Conservation (phyloP, 2,329 filamentous ascomycete genomes). For the Coleophoma crateriformis region DNA sequence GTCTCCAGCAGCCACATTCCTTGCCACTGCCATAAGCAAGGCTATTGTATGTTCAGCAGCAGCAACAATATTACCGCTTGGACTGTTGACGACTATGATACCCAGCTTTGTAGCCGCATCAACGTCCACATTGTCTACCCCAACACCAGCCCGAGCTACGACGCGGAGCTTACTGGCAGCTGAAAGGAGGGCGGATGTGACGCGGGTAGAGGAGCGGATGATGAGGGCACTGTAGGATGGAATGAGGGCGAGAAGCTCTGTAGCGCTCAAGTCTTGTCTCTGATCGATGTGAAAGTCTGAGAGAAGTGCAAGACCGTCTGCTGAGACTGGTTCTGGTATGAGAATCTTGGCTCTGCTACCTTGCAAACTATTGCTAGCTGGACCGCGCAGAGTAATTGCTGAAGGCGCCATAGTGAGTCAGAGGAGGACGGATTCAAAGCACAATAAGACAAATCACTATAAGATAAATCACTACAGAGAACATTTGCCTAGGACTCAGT, state of each 20-base stretch:
- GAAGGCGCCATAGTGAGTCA: constrained; percentile 18
- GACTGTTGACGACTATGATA: constrained; percentile 76
- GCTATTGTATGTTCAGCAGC: constrained; percentile 76
- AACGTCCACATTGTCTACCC: constrained; percentile 79
- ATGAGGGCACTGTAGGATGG: constrained; percentile 71
- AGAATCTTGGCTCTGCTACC: constrained; percentile 43
- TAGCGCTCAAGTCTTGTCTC: constrained; percentile 52
- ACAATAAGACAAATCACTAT: background rate
- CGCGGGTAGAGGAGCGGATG: constrained; percentile 76
- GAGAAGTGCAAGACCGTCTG: constrained; percentile 70
- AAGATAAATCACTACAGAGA: background rate
- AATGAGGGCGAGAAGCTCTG: constrained; percentile 62
- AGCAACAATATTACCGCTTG: constrained; percentile 73
- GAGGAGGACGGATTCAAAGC: background rate
- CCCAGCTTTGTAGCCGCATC: constrained; percentile 65
- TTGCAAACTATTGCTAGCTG: background rate
- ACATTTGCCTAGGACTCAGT: background rate
- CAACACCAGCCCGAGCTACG: constrained; percentile 75
- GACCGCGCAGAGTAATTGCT: constrained; percentile 5
- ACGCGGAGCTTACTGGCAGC: constrained; percentile 68
- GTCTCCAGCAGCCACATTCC: constrained; percentile 68
- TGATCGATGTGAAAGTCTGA: constrained; percentile 66
- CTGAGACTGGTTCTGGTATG: constrained; percentile 74
- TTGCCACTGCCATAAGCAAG: constrained; percentile 66
- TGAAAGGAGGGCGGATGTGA: constrained; percentile 61